Percentiles rank a stretch among this genome's conserved stretches.
Conservation (phyloP, 2,329 filamentous ascomycete genomes). For the Calonectria hawksworthii region DNA sequence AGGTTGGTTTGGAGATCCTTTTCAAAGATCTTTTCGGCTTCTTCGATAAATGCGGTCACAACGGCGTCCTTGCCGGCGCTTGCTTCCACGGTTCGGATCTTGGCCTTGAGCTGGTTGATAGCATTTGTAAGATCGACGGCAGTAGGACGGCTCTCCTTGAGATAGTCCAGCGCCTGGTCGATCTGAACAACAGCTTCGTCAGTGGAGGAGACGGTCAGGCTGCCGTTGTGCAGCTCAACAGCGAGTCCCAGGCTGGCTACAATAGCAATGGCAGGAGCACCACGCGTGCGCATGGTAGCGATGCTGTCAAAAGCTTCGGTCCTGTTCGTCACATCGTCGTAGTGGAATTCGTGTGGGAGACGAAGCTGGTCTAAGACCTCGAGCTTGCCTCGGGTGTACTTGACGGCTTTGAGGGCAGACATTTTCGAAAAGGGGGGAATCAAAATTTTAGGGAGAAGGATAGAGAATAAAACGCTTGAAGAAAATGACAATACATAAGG, state of each 20-base stretch:
- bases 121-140: slow-evolving; percentile 96
- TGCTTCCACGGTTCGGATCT: slow-evolving; percentile 66
- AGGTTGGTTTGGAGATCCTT: slow-evolving; percentile 92
- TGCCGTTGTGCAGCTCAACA: slow-evolving; percentile 79
- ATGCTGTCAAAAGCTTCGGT: slow-evolving; percentile 88
- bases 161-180: slow-evolving; percentile 82
- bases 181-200: slow-evolving; percentile 79
- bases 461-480: background rate
- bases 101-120: slow-evolving; percentile 80
- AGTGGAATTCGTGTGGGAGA: slow-evolving; percentile 84
- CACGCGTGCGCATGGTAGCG: slow-evolving; percentile 82
- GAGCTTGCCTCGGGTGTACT: slow-evolving; percentile 79
- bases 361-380: slow-evolving; percentile 88
- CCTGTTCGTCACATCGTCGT: slow-evolving; percentile 78
- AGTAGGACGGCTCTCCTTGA: slow-evolving; percentile 91
- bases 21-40: slow-evolving; percentile 88
- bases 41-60: slow-evolving; percentile 78
- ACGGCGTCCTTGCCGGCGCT: slow-evolving; percentile 65
- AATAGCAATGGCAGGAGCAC: slow-evolving; percentile 94
- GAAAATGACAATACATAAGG: background rate
- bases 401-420: slow-evolving; percentile 81
- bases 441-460: background rate
- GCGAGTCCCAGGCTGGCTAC: slow-evolving; percentile 93
- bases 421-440: slow-evolving; percentile 48
- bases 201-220: slow-evolving; percentile 57